Conservation (phyloP, 352 stramenopile genomes). For the Peronospora farinosa region DNA sequence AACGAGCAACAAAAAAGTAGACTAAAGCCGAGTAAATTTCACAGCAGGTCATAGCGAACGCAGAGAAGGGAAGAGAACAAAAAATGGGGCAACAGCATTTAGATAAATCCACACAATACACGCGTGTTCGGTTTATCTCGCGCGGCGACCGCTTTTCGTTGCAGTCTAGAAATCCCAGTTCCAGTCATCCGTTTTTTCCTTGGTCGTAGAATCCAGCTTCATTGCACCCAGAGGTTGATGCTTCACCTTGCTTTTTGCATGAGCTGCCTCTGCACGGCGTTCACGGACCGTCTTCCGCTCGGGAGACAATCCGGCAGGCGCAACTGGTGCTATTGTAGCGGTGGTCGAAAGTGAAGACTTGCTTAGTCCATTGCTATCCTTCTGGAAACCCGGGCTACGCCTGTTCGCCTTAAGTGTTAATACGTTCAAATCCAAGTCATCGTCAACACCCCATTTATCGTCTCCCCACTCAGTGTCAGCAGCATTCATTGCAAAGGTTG, state of each 20-base stretch:
- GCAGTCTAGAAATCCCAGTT: slow-evolving; percentile 70
- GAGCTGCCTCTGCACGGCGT: slow-evolving; percentile 41
- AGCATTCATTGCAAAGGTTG: slow-evolving; percentile 29
- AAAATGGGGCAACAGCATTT: slow-evolving; percentile 17
- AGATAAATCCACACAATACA: slow-evolving; percentile 13
- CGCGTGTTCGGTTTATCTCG: slow-evolving; percentile 1
- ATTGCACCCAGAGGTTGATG: slow-evolving; percentile 46
- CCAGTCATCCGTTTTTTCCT: slow-evolving; percentile 63
- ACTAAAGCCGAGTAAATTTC: slow-evolving; percentile 13
- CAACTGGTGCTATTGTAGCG: slow-evolving; percentile 5
- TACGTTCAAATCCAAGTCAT: slow-evolving; percentile 36
- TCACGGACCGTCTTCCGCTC: slow-evolving; percentile 46
- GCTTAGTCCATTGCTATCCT: slow-evolving; percentile 12
- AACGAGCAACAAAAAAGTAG: slow-evolving; percentile 27
- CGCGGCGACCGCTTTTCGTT: background rate
- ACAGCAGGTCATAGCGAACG: background rate
- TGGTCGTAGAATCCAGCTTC: slow-evolving; percentile 40
- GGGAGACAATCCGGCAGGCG: slow-evolving; percentile 13
- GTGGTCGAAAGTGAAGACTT: slow-evolving; percentile 20
- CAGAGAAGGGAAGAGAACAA: slow-evolving; percentile 20
- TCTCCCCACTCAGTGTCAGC: slow-evolving; percentile 47
- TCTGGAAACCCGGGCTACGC: slow-evolving; percentile 16
- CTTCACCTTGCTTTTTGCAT: slow-evolving; percentile 59
- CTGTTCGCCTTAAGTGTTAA: slow-evolving; percentile 17
- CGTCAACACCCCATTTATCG: slow-evolving; percentile 61